Evolutionary conservation across 2,329 filamentous ascomycete species (phyloP).

Genomic region (Fusarium duplospermum): DNA sequence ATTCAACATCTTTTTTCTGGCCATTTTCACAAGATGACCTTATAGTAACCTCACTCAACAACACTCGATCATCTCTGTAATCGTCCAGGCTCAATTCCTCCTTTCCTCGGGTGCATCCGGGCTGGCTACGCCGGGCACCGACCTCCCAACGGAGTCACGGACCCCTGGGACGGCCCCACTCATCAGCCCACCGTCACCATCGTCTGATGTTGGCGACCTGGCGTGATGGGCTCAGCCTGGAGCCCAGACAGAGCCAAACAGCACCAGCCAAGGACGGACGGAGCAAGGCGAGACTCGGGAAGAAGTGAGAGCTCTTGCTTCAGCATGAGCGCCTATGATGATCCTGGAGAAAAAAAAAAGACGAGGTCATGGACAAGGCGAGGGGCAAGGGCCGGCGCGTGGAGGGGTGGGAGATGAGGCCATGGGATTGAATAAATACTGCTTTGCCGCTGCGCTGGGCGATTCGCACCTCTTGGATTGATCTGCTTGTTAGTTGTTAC

Average conservation of each 20-base stretch:
- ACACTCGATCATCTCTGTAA: not conserved
- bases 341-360: not conserved
- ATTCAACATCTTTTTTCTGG: not conserved
- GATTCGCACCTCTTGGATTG: conserved; percentile 13
- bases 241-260: conserved; percentile 19
- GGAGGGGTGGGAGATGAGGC: conserved; percentile 11
- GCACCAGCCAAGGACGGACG: conserved; percentile 15
- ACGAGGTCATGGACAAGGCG: conserved; percentile 9
- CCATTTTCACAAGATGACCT: not conserved
- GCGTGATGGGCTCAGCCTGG: conserved; percentile 45
- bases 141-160: conserved; percentile 31
- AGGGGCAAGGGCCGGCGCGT: conserved; percentile 18
- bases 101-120: conserved; percentile 42
- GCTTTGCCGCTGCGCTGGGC: conserved; percentile 7
- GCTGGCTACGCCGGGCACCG: conserved; percentile 31
- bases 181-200: conserved; percentile 42
- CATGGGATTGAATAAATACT: conserved; percentile 41
- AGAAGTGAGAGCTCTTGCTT: conserved; percentile 8
- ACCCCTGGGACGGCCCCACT: conserved; percentile 41
- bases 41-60: not conserved
- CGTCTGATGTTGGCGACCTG: conserved; percentile 45
- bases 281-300: conserved; percentile 46
- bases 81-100: not conserved
- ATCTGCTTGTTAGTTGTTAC: conserved; percentile 7
- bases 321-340: conserved; percentile 7